Percentiles rank a stretch among this genome's conserved stretches.
phyloP scores from a whole-genome alignment of 129 eudicot species.

The Tagetes patula region DNA sequence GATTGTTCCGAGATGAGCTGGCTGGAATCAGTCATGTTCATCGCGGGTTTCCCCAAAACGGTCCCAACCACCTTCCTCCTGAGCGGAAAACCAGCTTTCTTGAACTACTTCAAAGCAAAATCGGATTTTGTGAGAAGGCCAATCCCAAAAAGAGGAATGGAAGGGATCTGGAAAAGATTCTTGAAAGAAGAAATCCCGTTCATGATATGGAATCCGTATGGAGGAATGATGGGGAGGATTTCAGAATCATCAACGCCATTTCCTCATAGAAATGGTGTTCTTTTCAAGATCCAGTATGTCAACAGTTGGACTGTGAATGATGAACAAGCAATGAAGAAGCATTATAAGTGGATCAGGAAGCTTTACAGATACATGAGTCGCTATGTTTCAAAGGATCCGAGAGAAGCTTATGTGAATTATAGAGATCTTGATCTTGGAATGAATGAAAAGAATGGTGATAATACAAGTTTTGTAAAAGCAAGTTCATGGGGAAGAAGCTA shows the following conservation, averaged over 20 bases:
- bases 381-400: constrained; percentile 37
- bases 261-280: constrained; percentile 40
- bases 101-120: constrained; percentile 37
- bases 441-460: constrained; percentile 25
- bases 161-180: constrained; percentile 34
- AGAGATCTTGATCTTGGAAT: constrained; percentile 49
- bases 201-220: constrained; percentile 42
- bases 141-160: constrained; percentile 35
- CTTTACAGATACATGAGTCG: constrained; percentile 33
- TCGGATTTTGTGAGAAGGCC: constrained; percentile 36
- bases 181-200: constrained; percentile 25
- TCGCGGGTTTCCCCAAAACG: constrained; percentile 32
- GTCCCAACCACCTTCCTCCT: constrained; percentile 35
- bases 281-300: constrained; percentile 37
- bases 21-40: constrained; percentile 39
- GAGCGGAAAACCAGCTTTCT: constrained; percentile 30
- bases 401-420: constrained; percentile 43
- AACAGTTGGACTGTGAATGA: constrained; percentile 23
- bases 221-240: constrained; percentile 42
- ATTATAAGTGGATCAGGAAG: constrained; percentile 29
- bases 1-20: constrained; percentile 43
- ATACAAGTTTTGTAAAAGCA: constrained; percentile 30
- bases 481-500: constrained; percentile 38
- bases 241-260: constrained; percentile 39
- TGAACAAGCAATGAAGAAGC: constrained; percentile 17